Conservation (phyloP, 805 yeast genomes). For the Pichia insulana region DNA sequence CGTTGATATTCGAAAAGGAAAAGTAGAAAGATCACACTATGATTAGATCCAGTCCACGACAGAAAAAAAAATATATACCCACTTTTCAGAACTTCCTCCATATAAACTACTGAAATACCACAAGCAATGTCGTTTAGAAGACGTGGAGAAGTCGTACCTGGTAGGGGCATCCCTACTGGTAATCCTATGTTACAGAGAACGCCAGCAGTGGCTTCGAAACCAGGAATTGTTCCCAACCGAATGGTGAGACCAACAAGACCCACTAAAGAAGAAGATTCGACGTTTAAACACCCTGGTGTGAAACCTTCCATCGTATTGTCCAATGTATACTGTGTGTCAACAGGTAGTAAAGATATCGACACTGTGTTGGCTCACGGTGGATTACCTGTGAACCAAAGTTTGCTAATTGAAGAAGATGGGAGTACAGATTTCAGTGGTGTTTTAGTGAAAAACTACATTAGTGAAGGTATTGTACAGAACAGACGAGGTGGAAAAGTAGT, state of each 20-base stretch:
- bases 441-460: constrained; percentile 55
- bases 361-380: constrained; percentile 73
- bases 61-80: neutral
- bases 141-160: constrained; percentile 41
- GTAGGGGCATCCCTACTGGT: constrained; percentile 3
- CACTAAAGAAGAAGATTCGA: neutral
- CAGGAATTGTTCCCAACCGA: neutral
- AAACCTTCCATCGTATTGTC: constrained; percentile 64
- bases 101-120: neutral
- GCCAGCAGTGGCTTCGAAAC: constrained; percentile 3
- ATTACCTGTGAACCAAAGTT: constrained; percentile 64
- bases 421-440: constrained; percentile 82
- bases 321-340: constrained; percentile 68
- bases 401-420: constrained; percentile 74
- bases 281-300: constrained; percentile 43
- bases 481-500: constrained; percentile 31
- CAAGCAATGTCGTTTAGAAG: constrained; percentile 47
- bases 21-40: neutral
- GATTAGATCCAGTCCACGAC: neutral
- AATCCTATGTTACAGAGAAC: constrained; percentile 9
- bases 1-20: no score
- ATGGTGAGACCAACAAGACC: neutral
- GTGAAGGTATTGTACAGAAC: constrained; percentile 69
- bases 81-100: neutral
- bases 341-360: constrained; percentile 75